Conservation (phyloP, 2,329 filamentous ascomycete genomes). For the Monilinia laxa region DNA sequence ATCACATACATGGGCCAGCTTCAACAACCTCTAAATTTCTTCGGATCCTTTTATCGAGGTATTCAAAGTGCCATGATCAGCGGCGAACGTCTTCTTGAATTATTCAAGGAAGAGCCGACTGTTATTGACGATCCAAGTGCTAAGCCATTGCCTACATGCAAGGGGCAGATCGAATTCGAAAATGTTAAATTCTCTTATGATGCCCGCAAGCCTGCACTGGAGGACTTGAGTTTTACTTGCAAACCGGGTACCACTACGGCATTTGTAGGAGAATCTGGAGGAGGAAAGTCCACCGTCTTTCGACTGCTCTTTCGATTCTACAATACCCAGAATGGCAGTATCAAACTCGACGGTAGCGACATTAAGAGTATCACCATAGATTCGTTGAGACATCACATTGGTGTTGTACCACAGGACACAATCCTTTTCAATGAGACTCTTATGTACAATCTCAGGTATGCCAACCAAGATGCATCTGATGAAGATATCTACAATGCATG, state of each 20-base stretch:
- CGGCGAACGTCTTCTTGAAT: slow-evolving; percentile 87
- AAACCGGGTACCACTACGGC: slow-evolving; percentile 89
- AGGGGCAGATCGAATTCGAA: slow-evolving; percentile 81
- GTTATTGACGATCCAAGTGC: slow-evolving; percentile 76
- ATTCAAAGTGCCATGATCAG: slow-evolving; percentile 98
- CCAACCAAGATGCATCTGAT: slow-evolving; percentile 75
- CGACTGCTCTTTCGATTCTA: slow-evolving; percentile 96
- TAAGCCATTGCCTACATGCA: slow-evolving; percentile 62
- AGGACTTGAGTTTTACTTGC: slow-evolving; percentile 82
- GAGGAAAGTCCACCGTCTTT: slow-evolving; percentile 96
- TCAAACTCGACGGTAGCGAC: slow-evolving; percentile 80
- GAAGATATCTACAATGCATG: slow-evolving; percentile 82
- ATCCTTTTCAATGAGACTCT: slow-evolving; percentile 91
- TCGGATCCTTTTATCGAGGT: slow-evolving; percentile 92
- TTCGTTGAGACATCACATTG: slow-evolving; percentile 86
- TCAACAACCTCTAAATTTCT: slow-evolving; percentile 80
- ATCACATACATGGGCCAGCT: slow-evolving; percentile 78
- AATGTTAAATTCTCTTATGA: slow-evolving; percentile 92
- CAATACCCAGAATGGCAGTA: slow-evolving; percentile 75
- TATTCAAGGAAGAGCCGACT: slow-evolving; percentile 94
- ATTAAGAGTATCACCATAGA: slow-evolving; percentile 88
- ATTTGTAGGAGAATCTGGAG: slow-evolving; percentile 93
- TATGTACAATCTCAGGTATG: slow-evolving; percentile 93
- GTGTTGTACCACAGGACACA: slow-evolving; percentile 95
- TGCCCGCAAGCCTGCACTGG: slow-evolving; percentile 77